Evolutionary conservation across 257 asterid genomes (phyloP), one percentile per base, ranked within the genome.

Genomic region (Schizonepeta tenuifolia): DNA sequence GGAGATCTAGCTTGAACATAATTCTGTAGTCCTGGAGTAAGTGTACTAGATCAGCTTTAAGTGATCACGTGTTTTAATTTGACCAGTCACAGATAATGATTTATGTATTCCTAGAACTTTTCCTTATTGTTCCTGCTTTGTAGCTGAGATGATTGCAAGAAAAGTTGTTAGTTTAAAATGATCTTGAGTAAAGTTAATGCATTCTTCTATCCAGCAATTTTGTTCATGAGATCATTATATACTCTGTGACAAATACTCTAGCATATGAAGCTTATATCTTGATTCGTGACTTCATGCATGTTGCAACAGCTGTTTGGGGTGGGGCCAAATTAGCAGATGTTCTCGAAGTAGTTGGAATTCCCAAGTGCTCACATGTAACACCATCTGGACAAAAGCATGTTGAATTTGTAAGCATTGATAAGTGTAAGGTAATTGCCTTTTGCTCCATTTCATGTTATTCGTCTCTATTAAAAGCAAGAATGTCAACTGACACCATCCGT

Each of bases 301-400:
- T 43, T 64, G 38, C 69, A 82, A 74, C 93, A 95, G 99, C 98
- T 82, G 86, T 87, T 59, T 95, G 99, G 99, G 82, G 85, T 79
- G 99, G 99, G 49, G 98, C 97, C 64, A 92, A 84, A 85, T 79
- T 95, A 83, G 87, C 95, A 13, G 99, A 95, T 82, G 98, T 92
- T 73, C 96, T 95, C 18, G 90, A 88, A 79, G 88, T 90, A 72
- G 77, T 84, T 69, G 97, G 98, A 72, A 85, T 94, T 75, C 91
- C 91, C 1, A 88, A 87, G 80, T 78, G 82, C 83, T 81, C 96
- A 3, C 79, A 66, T 67, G 69, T 53, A 54, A 87, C 96, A 15
- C 78, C 84, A 66, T 83, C 86, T 24, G 95, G 98, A 76, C 96
- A 92, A 74, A 91, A 84, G 59, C 98, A 95, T 78, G 93, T 90